Evolutionary conservation across 139 green algal species (phyloP).

Genomic region (Microglena sp.): DNA sequence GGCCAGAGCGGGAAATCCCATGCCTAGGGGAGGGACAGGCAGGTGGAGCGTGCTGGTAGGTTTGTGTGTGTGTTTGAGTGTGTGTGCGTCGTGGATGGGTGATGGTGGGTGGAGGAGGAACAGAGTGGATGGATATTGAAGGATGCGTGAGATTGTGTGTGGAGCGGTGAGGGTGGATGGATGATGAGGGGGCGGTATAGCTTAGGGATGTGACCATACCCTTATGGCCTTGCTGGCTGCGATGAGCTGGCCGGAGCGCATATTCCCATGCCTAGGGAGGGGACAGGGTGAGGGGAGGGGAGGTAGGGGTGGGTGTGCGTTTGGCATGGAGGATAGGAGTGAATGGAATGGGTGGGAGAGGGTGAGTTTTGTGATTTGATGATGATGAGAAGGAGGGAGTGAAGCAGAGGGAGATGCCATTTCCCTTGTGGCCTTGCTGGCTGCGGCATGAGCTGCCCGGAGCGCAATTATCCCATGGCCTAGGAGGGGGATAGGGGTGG

Average conservation of each 20-base stretch:
- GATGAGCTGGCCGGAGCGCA: conserved; percentile 40
- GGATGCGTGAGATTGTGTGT: conserved; percentile 56
- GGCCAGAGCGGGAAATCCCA: no score
- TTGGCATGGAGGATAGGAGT: no score
- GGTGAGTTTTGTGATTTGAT: no score
- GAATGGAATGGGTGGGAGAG: no score
- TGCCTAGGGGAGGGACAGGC: no score
- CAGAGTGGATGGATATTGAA: background rate
- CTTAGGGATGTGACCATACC: conserved; percentile 55
- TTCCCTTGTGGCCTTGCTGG: no score
- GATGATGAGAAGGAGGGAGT: background rate
- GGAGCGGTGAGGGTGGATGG: conserved; percentile 47
- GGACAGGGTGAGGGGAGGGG: no score
- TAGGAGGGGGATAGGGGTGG: no score
- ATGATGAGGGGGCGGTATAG: conserved; percentile 32
- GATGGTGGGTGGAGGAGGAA: background rate
- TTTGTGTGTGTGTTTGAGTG: conserved; percentile 5
- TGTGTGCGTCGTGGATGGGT: background rate
- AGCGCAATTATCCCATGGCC: no score
- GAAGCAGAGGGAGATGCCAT: background rate
- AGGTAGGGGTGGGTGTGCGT: no score
- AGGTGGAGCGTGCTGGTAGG: no score
- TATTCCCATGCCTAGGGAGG: conserved; percentile 49
- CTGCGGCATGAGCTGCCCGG: no score
- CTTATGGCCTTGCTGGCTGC: conserved; percentile 47